Conservation (phyloP, 176 grass and related monocot species). For the Aegilops bicornis region DNA sequence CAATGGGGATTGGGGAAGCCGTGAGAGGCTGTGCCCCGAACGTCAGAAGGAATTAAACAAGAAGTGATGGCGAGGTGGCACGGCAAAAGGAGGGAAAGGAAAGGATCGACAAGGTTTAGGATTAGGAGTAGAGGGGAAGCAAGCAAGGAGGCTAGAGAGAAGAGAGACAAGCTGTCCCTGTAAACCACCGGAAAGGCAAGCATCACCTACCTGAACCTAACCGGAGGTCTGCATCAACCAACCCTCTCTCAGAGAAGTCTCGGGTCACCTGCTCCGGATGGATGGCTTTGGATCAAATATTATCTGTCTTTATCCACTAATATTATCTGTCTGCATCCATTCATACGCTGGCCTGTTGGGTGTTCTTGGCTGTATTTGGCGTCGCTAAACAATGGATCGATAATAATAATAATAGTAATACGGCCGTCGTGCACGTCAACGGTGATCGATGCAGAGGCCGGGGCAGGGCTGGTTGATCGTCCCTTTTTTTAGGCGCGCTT, state of each 20-base stretch:
- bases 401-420: too few species aligned
- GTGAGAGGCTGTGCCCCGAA: too few species aligned
- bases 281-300: slow-evolving; percentile 2
- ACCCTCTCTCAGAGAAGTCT: neutral
- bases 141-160: neutral
- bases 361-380: too few species aligned
- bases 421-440: too few species aligned
- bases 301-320: neutral
- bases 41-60: neutral
- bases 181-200: slow-evolving; percentile 41
- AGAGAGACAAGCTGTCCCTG: slow-evolving; percentile 24
- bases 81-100: slow-evolving; percentile 3
- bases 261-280: neutral
- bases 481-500: too few species aligned
- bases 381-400: too few species aligned
- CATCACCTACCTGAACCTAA: slow-evolving; percentile 47
- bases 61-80: neutral
- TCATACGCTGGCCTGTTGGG: too few species aligned
- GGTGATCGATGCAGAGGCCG: too few species aligned
- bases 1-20: too few species aligned
- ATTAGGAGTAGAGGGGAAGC: slow-evolving; percentile 46
- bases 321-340: too few species aligned
- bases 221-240: neutral
- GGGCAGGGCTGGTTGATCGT: too few species aligned
- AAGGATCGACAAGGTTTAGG: slow-evolving; percentile 23